Base-by-base conservation (phyloP, 805 yeast genomes). In the Candida gorgasii region DNA sequence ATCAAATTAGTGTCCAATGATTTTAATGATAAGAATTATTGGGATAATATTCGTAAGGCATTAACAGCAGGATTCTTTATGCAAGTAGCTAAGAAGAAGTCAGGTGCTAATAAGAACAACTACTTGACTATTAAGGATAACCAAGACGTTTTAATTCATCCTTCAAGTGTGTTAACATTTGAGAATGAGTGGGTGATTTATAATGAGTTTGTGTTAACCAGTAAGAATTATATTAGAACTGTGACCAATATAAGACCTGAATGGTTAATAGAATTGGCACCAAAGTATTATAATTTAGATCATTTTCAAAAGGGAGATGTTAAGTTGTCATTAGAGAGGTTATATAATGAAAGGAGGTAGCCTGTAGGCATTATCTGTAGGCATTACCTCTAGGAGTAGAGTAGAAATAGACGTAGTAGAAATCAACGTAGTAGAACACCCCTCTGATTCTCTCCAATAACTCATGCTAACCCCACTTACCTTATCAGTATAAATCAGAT, bases 81-180 rank as follows among this genome's bases (percentile, higher is more conserved):
- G 98, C 99, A 93, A 70, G 95, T 87, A 42, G 98, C 97, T 24
- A 93, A 90, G 69, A 88, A 87, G 72, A 81, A 80, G 69, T 78
- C 86, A n/a, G 82, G 88, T 28, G 75, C 79, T 31, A 45, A 39
- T 19, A 49, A 49, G 23, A 85, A 84, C 55, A 68, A 67, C 51
- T 92, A 85, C 62, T 76, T 86, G 53, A 93, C 99, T 0, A 86
- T 90, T 39, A 89, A 89, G 65, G 99, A 93, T 65, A 89, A 90
- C 59, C 99, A 93, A 70, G 98, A 92, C 49, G 98, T 92, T 9
- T 67, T 89, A 55, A 75, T 93, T 36, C 99, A 93, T 61, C 99
- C 99, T 47, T 84, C 93, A 42, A 88, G 97, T 1, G 93, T 89
- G 8, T 69, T 92, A 45, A 85, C 86, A n/a, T 84, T 82, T 44